Conservation (phyloP, 495 filamentous ascomycete species). For the Evernia prunastri region DNA sequence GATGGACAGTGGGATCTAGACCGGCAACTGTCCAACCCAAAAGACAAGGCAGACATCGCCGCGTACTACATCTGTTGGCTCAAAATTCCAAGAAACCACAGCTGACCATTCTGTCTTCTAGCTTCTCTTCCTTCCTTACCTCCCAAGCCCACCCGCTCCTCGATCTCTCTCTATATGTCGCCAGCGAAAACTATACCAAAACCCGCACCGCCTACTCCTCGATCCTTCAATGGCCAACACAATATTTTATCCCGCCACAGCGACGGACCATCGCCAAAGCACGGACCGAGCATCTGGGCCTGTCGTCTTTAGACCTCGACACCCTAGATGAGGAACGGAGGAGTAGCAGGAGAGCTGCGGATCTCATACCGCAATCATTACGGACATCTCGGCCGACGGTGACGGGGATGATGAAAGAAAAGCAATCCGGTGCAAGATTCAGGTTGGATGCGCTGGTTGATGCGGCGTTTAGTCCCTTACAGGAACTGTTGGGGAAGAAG, state of each 20-base stretch:
- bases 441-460: slow-evolving; percentile 60
- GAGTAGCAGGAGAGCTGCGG: slow-evolving; percentile 5
- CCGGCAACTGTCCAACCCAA: slow-evolving; percentile 36
- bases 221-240: slow-evolving; percentile 74
- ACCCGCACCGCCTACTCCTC: slow-evolving; percentile 71
- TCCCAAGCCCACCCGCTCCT: slow-evolving; percentile 60
- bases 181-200: slow-evolving; percentile 71
- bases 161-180: slow-evolving; percentile 81
- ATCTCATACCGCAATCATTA: slow-evolving; percentile 19
- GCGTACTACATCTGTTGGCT: slow-evolving; percentile 39
- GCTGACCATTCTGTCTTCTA: slow-evolving; percentile 20
- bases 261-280: slow-evolving; percentile 59
- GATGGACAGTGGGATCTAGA: slow-evolving; percentile 51
- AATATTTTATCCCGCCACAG: slow-evolving; percentile 68
- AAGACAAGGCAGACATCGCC: slow-evolving; percentile 45
- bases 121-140: slow-evolving; percentile 56
- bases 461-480: slow-evolving; percentile 63
- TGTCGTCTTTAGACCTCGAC: slow-evolving; percentile 60
- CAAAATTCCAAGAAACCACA: background rate
- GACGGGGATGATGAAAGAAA: slow-evolving; percentile 27
- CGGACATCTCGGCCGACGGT: slow-evolving; percentile 30
- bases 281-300: slow-evolving; percentile 66
- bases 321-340: slow-evolving; percentile 37
- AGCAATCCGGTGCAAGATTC: slow-evolving; percentile 48
- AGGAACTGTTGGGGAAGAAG: slow-evolving; percentile 53